A percentile compares a stretch with the other conserved stretches of the same genome.
These are phyloP conservation scores for Basipetospora chlamydospora DNA, from an alignment of 2,329 filamentous ascomycete genomes.

Conservation along the genomic window DNA sequence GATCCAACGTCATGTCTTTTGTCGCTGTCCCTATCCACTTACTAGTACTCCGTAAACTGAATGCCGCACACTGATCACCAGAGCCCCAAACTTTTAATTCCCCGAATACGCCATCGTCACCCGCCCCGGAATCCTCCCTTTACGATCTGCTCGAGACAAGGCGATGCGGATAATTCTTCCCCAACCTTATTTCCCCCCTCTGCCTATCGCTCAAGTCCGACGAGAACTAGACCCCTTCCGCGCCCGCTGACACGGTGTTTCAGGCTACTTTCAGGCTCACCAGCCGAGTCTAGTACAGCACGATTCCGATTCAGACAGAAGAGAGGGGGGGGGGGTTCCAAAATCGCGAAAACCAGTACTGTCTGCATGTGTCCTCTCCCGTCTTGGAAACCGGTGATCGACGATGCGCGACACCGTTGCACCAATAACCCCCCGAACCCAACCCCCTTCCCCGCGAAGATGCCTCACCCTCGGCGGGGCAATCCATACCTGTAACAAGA, in stretches of 20 bases:
- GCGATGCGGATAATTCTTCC: not conserved
- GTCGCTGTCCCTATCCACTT: no score
- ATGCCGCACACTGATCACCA: not conserved
- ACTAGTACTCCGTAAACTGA: not conserved
- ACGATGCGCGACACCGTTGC: conserved; percentile 1
- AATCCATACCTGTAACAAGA: conserved; percentile 3
- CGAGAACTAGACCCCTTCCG: no score
- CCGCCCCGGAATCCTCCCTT: not conserved
- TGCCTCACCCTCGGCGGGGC: not conserved
- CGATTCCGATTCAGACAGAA: no score
- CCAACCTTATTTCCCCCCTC: not conserved
- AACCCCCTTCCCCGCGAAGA: no score
- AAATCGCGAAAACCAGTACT: no score
- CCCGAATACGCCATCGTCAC: not conserved
- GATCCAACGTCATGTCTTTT: no score
- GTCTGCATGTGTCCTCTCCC: not conserved
- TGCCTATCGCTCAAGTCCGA: no score
- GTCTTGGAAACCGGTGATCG: conserved; percentile 1
- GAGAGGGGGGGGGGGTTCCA: no score
- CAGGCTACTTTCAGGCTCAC: not conserved
- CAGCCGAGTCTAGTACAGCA: not conserved
- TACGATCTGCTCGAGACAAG: not conserved
- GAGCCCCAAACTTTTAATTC: not conserved
- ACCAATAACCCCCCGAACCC: not conserved
- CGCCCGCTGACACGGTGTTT: conserved; percentile 1